Evolutionary conservation across 768 basidiomycete genomes (phyloP), one percentile per base, ranked within the genome.

Genomic region (Collybia nuda): DNA sequence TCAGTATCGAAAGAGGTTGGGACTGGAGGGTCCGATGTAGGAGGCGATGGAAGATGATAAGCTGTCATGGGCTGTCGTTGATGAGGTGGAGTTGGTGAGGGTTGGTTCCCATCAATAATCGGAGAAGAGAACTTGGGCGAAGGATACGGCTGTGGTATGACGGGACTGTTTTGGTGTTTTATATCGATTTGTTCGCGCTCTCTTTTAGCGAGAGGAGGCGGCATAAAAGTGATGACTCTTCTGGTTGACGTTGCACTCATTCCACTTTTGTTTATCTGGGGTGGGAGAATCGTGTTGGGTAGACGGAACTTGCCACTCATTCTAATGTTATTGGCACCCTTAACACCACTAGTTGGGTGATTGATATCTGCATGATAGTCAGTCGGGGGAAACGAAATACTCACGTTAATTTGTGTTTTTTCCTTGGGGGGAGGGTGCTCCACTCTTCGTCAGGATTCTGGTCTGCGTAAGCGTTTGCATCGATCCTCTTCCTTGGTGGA

Each of bases 391-490:
- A 7, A 32, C 11, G 17, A 17, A 26, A 36, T 28, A 14, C 52
- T 15, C 15, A 65, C 66, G 48, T 61, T 6, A 44, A 28, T 32
- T 69, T 71, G 6, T 36, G 37, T 50, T 63, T 70, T 56, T 68
- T 73, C 18, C 63, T 59, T 3, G 50, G n/a, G 4, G 67, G 68
- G 11, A 75, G 54, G 1, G 73, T 73, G 18, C 62, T 66, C 72
- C 72, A 75, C 17, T 64, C 56, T 43, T 70, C 69, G 40, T 73
- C 72, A 2, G 64, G 50, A 43, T 74, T 69, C 6, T 55, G 40
- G 3, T 42, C 45, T 7, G 53, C 37, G 46, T 63, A 64, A 17
- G 51, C 51, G 41, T 74, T 71, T 6, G 67, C 66, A 35, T 71
- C 62, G 15, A 46, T 52, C 29, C 48, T 41, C 29, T 47, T 50